phyloP scores from a whole-genome alignment of 2,329 filamentous ascomycete genomes.

The Colletotrichum filicis region DNA sequence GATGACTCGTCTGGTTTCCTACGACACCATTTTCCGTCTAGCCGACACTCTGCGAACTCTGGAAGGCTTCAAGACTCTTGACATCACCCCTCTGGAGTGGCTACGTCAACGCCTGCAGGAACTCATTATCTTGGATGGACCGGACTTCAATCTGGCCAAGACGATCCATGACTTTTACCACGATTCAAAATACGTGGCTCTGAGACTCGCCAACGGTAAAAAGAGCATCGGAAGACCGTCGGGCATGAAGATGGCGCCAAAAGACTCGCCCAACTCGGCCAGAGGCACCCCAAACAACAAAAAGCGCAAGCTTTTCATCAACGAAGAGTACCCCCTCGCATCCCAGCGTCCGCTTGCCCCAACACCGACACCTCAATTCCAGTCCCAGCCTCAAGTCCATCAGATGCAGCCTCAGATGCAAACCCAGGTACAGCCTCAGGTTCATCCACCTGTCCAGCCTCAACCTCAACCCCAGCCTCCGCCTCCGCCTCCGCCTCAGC shows the following conservation, averaged over 20 bases:
- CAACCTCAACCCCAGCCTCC: neutral
- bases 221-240: constrained; percentile 68
- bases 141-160: constrained; percentile 61
- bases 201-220: constrained; percentile 64
- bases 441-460: neutral
- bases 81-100: constrained; percentile 65
- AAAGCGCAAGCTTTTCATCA: constrained; percentile 45
- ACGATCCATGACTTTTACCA: constrained; percentile 66
- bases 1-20: constrained; percentile 56
- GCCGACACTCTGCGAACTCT: constrained; percentile 65
- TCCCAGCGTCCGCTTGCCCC: constrained; percentile 17
- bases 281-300: constrained; percentile 41
- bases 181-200: constrained; percentile 60
- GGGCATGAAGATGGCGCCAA: constrained; percentile 51
- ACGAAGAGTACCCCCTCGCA: constrained; percentile 10
- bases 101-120: constrained; percentile 67
- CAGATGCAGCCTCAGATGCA: neutral
- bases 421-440: neutral
- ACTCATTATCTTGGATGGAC: constrained; percentile 53
- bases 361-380: neutral
- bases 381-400: neutral
- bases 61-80: constrained; percentile 60
- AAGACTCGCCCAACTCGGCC: constrained; percentile 22
- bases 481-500: neutral
- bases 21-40: constrained; percentile 67